Evolutionary conservation across 495 filamentous ascomycete genomes (phyloP).

Genomic region (Aspergillus diversus): DNA sequence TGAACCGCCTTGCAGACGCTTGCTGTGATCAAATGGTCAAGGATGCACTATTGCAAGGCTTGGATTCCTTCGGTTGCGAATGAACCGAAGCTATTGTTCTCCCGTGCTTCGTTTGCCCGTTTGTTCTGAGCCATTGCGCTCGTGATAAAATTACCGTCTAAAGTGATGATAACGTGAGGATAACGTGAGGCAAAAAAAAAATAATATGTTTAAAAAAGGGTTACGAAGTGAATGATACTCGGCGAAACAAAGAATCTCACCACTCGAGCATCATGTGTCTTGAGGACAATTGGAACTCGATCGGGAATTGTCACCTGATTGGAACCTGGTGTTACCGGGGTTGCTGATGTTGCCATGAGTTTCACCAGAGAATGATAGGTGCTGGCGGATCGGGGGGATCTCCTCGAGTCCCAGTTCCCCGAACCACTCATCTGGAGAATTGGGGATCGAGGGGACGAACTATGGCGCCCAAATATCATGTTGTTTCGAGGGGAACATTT

Average conservation of each 20-base stretch:
- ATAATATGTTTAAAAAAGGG: neutral
- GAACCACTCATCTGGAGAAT: slow-evolving; percentile 27
- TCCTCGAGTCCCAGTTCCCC: slow-evolving; percentile 22
- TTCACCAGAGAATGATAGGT: slow-evolving; percentile 19
- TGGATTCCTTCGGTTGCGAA: slow-evolving; percentile 12
- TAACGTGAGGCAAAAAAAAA: neutral
- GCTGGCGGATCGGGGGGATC: slow-evolving; percentile 24
- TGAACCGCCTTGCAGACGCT: slow-evolving; percentile 19
- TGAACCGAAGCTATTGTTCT: neutral
- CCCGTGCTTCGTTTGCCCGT: neutral
- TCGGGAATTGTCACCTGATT: slow-evolving; percentile 29
- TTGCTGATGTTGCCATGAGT: slow-evolving; percentile 17
- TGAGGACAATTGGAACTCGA: slow-evolving; percentile 21
- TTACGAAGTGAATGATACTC: neutral
- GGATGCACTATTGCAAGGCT: slow-evolving; percentile 16
- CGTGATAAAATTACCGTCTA: neutral
- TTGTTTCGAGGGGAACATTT: neutral
- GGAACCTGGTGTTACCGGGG: slow-evolving; percentile 21
- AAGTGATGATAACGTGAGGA: neutral
- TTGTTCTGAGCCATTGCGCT: neutral
- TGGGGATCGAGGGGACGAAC: slow-evolving; percentile 14
- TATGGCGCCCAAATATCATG: slow-evolving; percentile 23
- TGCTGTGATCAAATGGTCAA: slow-evolving; percentile 10
- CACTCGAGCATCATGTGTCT: slow-evolving; percentile 22
- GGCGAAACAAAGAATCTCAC: slow-evolving; percentile 1